Evolutionary conservation across 2,329 filamentous ascomycete genomes (phyloP).

Genomic region (Botrytis hyacinthi): DNA sequence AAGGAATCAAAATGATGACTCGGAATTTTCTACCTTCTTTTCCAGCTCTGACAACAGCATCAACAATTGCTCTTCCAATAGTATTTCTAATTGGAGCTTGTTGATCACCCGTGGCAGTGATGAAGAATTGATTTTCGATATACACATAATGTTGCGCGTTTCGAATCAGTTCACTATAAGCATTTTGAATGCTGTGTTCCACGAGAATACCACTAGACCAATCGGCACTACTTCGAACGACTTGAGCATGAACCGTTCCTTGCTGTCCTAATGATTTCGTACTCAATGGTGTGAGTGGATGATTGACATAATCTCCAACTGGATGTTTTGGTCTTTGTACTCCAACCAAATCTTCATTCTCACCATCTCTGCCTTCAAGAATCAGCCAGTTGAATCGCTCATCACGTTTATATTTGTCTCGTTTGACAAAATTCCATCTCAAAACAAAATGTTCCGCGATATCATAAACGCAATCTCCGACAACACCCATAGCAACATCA

Average conservation of each 20-base stretch:
- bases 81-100: slow-evolving; percentile 84
- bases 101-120: slow-evolving; percentile 84
- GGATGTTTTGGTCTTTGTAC: slow-evolving; percentile 89
- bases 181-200: slow-evolving; percentile 84
- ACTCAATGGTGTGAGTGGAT: slow-evolving; percentile 69
- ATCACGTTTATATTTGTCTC: slow-evolving; percentile 96
- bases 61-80: slow-evolving; percentile 85
- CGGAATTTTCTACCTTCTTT: slow-evolving; percentile 86
- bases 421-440: slow-evolving; percentile 94
- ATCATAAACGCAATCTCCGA: slow-evolving; percentile 86
- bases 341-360: slow-evolving; percentile 80
- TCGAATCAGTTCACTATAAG: slow-evolving; percentile 79
- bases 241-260: slow-evolving; percentile 76
- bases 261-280: slow-evolving; percentile 60
- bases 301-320: slow-evolving; percentile 80
- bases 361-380: slow-evolving; percentile 70
- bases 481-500: slow-evolving; percentile 88
- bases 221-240: slow-evolving; percentile 86
- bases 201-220: slow-evolving; percentile 90
- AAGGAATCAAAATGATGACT: slow-evolving; percentile 86
- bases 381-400: slow-evolving; percentile 80
- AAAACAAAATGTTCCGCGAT: slow-evolving; percentile 94
- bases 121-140: slow-evolving; percentile 99
- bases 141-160: slow-evolving; percentile 92
- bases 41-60: slow-evolving; percentile 77